A percentile compares a stretch with the other conserved stretches of the same genome.
phyloP scores from a whole-genome alignment of 73 alveolate species.

The Halteria grandinella region DNA sequence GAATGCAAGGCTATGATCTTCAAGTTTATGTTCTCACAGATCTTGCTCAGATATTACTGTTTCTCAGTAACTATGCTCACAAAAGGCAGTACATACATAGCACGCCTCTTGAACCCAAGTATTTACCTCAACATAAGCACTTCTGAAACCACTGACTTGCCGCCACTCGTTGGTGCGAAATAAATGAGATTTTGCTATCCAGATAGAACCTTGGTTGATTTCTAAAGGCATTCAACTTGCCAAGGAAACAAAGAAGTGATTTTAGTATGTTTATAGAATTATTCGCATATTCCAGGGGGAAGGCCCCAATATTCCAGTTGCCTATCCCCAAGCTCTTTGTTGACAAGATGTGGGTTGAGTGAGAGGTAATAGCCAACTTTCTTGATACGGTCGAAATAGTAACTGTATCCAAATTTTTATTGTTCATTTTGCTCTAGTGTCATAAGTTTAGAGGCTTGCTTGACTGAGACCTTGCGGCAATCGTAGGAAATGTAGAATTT shows the following conservation, averaged over 20 bases:
- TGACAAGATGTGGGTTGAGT: too few relatives aligned
- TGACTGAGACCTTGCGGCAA: constrained; percentile 6
- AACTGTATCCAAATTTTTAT: neutral
- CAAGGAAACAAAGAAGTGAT: constrained; percentile 56
- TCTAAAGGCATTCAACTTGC: constrained; percentile 60
- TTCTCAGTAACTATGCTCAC: constrained; percentile 67
- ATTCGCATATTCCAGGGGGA: constrained; percentile 58
- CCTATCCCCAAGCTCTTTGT: neutral
- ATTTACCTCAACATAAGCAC: constrained; percentile 66
- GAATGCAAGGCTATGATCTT: constrained; percentile 53
- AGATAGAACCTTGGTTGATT: constrained; percentile 12
- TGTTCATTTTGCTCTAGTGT: neutral
- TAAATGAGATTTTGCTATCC: constrained; percentile 63
- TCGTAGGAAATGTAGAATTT: constrained; percentile 49
- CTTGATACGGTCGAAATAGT: neutral
- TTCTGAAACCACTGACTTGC: constrained; percentile 78
- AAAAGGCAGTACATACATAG: constrained; percentile 73
- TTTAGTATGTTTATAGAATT: constrained; percentile 59
- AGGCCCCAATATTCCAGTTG: constrained; percentile 72
- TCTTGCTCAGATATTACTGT: constrained; percentile 27
- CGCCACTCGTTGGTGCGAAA: constrained; percentile 86
- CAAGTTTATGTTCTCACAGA: constrained; percentile 47
- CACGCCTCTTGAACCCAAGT: constrained; percentile 61
- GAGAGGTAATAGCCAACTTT: too few relatives aligned
- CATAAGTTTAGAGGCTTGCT: neutral